phyloP scores from a whole-genome alignment of 257 asterid species.

The Fraxinus americana region DNA sequence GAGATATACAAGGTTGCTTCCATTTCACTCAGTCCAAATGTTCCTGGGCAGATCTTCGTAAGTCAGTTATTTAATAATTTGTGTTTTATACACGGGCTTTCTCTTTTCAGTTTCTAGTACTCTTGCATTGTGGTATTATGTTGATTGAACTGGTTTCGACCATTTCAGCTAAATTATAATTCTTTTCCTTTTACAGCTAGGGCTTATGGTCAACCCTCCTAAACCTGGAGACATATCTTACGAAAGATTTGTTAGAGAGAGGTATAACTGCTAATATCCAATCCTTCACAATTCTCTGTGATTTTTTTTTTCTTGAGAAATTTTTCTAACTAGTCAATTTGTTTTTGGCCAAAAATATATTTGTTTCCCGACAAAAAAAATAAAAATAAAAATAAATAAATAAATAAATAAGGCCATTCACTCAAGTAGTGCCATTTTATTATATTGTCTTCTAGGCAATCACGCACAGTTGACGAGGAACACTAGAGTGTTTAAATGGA shows the following conservation, averaged over 20 bases:
- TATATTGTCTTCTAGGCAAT: not conserved
- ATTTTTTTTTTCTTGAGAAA: not conserved
- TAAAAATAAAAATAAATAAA: no score
- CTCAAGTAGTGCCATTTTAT: not conserved
- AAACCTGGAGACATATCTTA: slow-evolving; percentile 94
- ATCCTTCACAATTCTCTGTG: not conserved
- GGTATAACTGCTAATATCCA: slow-evolving; percentile 45
- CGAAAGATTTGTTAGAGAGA: slow-evolving; percentile 72
- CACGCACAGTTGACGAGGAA: not conserved
- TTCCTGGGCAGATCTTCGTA: slow-evolving; percentile 97
- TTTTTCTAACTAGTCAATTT: not conserved
- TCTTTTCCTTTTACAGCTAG: slow-evolving; percentile 64
- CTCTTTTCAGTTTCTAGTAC: not conserved
- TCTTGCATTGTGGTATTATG: not conserved
- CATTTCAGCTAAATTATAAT: not conserved
- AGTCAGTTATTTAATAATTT: slow-evolving; percentile 28
- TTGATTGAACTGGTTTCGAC: not conserved
- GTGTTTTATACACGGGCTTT: not conserved
- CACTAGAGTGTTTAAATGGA: not conserved
- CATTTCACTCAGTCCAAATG: slow-evolving; percentile 93
- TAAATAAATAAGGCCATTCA: not conserved
- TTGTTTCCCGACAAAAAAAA: not conserved
- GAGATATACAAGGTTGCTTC: slow-evolving; percentile 98
- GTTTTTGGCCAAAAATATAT: not conserved
- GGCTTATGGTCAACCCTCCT: slow-evolving; percentile 92